Conservation (phyloP, 2,329 filamentous ascomycete species). For the Lecanosticta acicola region DNA sequence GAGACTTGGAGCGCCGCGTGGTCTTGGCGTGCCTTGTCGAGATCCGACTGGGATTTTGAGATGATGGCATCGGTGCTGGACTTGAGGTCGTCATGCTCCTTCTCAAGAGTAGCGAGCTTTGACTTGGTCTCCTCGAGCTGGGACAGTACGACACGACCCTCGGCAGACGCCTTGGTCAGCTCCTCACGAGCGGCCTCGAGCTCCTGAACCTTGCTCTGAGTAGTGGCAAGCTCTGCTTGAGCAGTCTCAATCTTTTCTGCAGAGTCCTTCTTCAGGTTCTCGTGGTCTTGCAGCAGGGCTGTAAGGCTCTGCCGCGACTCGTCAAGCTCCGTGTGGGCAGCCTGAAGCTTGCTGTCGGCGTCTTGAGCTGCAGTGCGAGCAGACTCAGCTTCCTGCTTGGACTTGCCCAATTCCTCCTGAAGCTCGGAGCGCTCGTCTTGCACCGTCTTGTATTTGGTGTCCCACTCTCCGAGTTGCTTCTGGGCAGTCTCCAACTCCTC, state of each 20-base stretch:
- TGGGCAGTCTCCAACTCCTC: conserved; percentile 13
- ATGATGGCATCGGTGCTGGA: conserved; percentile 11
- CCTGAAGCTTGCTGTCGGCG: conserved; percentile 11
- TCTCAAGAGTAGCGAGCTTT: conserved; percentile 14
- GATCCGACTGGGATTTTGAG: conserved; percentile 15
- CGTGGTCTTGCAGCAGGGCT: conserved; percentile 7
- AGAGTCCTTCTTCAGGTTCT: conserved; percentile 8
- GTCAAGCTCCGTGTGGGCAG: conserved; percentile 13
- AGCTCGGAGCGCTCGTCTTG: conserved; percentile 10
- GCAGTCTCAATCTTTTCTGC: conserved; percentile 8
- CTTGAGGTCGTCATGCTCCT: conserved; percentile 19
- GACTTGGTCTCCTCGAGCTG: conserved; percentile 15
- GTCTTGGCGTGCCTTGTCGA: conserved; percentile 16
- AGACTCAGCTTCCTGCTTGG: conserved; percentile 10
- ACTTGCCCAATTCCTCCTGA: conserved; percentile 11
- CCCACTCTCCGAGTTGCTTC: conserved; percentile 2
- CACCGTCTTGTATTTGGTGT: conserved; percentile 9
- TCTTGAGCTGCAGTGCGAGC: conserved; percentile 10
- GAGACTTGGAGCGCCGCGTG: conserved; percentile 19
- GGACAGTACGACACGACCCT: conserved; percentile 9
- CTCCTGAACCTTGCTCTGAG: conserved; percentile 14
- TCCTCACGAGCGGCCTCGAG: conserved; percentile 14
- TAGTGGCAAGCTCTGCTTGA: conserved; percentile 14
- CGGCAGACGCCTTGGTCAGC: conserved; percentile 7
- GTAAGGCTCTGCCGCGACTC: conserved; percentile 16